Percentiles rank a stretch among this genome's conserved stretches.
phyloP scores from a whole-genome alignment of 495 filamentous ascomycete species.

The Penicillium arizonense region DNA sequence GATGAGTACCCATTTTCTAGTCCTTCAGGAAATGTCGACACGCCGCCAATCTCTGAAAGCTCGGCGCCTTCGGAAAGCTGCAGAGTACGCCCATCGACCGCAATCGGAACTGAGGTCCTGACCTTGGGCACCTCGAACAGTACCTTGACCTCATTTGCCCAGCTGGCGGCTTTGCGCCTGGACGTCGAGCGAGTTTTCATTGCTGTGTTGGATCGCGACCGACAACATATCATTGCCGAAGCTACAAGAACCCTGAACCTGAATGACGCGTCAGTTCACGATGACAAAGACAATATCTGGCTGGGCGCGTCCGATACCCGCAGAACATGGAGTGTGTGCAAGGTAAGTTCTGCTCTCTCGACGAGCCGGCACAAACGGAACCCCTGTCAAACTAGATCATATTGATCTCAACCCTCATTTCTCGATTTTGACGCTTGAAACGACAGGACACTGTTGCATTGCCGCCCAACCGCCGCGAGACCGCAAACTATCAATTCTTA shows the following conservation, averaged over 20 bases:
- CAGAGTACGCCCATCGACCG: conserved; percentile 13
- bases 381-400: background rate
- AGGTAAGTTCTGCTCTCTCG: conserved; percentile 25
- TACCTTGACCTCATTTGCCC: conserved; percentile 48
- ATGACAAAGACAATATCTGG: conserved; percentile 29
- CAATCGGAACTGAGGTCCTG: conserved; percentile 17
- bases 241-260: conserved; percentile 47
- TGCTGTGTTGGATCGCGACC: conserved; percentile 53
- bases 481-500: conserved; percentile 31
- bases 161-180: conserved; percentile 44
- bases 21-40: conserved; percentile 5
- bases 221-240: conserved; percentile 54
- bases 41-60: conserved; percentile 8
- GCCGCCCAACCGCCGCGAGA: conserved; percentile 31
- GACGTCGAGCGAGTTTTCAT: conserved; percentile 39
- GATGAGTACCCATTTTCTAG: conserved; percentile 10
- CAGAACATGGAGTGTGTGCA: conserved; percentile 48
- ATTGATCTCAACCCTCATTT: background rate
- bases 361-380: background rate
- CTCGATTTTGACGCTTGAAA: background rate
- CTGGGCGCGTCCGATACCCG: conserved; percentile 28
- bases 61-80: conserved; percentile 5
- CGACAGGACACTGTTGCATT: conserved; percentile 33
- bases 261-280: conserved; percentile 24
- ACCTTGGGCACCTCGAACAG: conserved; percentile 45